Percentiles rank a stretch among this genome's conserved stretches.
phyloP scores from a whole-genome alignment of 768 basidiomycete genomes.

The Clavaria fumosa region DNA sequence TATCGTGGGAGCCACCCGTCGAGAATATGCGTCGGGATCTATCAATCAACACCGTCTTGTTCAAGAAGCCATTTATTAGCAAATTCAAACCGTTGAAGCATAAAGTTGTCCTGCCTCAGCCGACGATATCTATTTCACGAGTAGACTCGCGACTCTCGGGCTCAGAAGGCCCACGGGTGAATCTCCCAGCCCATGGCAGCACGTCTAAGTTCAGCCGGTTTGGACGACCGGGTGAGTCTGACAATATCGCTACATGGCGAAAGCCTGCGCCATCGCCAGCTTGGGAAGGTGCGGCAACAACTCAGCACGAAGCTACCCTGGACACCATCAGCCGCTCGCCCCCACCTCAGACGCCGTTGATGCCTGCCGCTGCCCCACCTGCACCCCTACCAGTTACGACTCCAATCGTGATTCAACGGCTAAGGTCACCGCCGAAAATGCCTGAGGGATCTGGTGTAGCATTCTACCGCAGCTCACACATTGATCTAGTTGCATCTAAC shows the following conservation, averaged over 20 bases:
- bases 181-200: slow-evolving; percentile 15
- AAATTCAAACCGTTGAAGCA: slow-evolving; percentile 27
- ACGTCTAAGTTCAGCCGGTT: slow-evolving; percentile 21
- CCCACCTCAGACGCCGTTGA: slow-evolving; percentile 33
- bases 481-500: slow-evolving; percentile 33
- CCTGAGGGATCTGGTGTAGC: slow-evolving; percentile 58
- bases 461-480: slow-evolving; percentile 51
- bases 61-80: slow-evolving; percentile 26
- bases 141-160: background rate
- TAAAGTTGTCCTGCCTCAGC: slow-evolving; percentile 27
- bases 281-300: slow-evolving; percentile 10
- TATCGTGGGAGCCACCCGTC: slow-evolving; percentile 59
- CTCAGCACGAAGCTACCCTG: slow-evolving; percentile 17
- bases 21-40: slow-evolving; percentile 50
- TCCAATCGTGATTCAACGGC: slow-evolving; percentile 24
- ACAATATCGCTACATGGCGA: slow-evolving; percentile 30
- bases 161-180: slow-evolving; percentile 16
- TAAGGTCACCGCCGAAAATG: slow-evolving; percentile 51
- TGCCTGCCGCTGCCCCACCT: slow-evolving; percentile 18
- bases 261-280: slow-evolving; percentile 18
- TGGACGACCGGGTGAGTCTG: slow-evolving; percentile 27
- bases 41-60: slow-evolving; percentile 50
- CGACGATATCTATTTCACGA: slow-evolving; percentile 9
- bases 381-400: slow-evolving; percentile 22
- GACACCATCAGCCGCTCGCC: slow-evolving; percentile 54